phyloP scores from a whole-genome alignment of 805 yeast genomes.

The Cyberlindnera suaveolens region DNA sequence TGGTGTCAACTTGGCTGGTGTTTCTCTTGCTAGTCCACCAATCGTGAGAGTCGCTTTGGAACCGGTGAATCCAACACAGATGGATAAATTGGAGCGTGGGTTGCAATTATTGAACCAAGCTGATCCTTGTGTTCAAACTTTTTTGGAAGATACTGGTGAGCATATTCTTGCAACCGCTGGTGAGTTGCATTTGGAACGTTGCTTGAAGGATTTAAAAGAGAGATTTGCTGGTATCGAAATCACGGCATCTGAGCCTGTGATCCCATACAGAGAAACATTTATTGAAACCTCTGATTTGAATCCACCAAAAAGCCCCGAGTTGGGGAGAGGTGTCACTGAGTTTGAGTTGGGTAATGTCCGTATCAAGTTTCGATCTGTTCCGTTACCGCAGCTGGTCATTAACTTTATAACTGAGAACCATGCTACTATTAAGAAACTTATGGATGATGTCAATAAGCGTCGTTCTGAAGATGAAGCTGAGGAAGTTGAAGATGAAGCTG shows the following conservation, averaged over 20 bases:
- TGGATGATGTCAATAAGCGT: constrained; percentile 16
- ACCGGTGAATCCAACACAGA: constrained; percentile 79
- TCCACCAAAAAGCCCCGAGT: constrained; percentile 37
- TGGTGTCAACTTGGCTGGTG: constrained; percentile 74
- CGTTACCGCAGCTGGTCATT: constrained; percentile 48
- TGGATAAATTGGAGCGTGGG: constrained; percentile 72
- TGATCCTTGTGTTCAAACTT: constrained; percentile 91
- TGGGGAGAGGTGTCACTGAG: constrained; percentile 45
- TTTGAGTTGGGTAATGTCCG: constrained; percentile 45
- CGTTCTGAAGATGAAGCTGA: constrained; percentile 8
- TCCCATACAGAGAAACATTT: constrained; percentile 89
- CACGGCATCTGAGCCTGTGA: constrained; percentile 82
- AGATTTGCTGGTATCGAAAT: constrained; percentile 91
- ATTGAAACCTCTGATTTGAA: constrained; percentile 44
- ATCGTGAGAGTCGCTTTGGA: constrained; percentile 95
- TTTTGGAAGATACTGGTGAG: constrained; percentile 85
- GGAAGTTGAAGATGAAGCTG: constrained; percentile 19
- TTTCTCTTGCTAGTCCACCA: constrained; percentile 75
- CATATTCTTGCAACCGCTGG: constrained; percentile 94
- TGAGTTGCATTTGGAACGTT: constrained; percentile 90
- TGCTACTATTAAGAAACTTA: constrained; percentile 33
- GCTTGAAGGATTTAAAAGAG: constrained; percentile 83
- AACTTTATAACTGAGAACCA: constrained; percentile 44
- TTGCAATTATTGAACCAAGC: constrained; percentile 74
- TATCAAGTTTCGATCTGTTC: constrained; percentile 38